These are phyloP conservation scores for Dothistroma septosporum DNA, from an alignment of 2,329 filamentous ascomycete genomes.

Conservation along the genomic window DNA sequence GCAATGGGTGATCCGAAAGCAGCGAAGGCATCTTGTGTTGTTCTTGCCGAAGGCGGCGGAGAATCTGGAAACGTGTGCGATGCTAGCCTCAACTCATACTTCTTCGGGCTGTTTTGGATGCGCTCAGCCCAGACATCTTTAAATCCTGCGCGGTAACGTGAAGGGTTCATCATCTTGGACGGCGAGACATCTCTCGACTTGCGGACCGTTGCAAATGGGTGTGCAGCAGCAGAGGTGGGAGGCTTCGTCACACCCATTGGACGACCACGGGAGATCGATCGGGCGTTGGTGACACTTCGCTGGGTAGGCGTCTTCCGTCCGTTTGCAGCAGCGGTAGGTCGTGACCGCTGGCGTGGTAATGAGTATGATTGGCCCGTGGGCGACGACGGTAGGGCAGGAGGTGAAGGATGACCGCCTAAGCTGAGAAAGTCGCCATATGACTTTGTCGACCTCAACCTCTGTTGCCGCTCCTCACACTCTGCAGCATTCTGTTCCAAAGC, in stretches of 20 bases:
- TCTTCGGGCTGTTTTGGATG: slow-evolving; percentile 43
- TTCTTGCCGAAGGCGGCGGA: slow-evolving; percentile 44
- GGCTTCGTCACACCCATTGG: slow-evolving; percentile 31
- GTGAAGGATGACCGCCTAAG: slow-evolving; percentile 34
- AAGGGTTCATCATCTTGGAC: slow-evolving; percentile 54
- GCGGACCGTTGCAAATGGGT: slow-evolving; percentile 27
- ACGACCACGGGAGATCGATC: slow-evolving; percentile 33
- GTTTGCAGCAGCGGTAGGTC: slow-evolving; percentile 29
- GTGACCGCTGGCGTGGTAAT: slow-evolving; percentile 26
- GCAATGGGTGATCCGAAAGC: slow-evolving; percentile 29
- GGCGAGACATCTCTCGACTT: slow-evolving; percentile 28
- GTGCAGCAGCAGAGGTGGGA: slow-evolving; percentile 22
- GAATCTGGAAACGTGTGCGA: slow-evolving; percentile 41
- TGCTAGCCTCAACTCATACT: slow-evolving; percentile 48
- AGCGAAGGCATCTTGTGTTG: slow-evolving; percentile 36
- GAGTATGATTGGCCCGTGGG: slow-evolving; percentile 31
- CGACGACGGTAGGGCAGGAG: slow-evolving; percentile 30
- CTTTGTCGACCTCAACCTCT: slow-evolving; percentile 27
- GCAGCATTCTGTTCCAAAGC: slow-evolving; percentile 50
- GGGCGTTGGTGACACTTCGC: slow-evolving; percentile 26
- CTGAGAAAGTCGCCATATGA: slow-evolving; percentile 37
- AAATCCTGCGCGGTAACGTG: slow-evolving; percentile 43
- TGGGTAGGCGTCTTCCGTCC: slow-evolving; percentile 26
- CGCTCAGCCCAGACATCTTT: slow-evolving; percentile 52
- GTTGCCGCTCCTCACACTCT: slow-evolving; percentile 42